A percentile compares a stretch with the other conserved stretches of the same genome.
Conservation (phyloP, 192 early-diverging fungal genomes). For the Thoreauomyces humboldtii region DNA sequence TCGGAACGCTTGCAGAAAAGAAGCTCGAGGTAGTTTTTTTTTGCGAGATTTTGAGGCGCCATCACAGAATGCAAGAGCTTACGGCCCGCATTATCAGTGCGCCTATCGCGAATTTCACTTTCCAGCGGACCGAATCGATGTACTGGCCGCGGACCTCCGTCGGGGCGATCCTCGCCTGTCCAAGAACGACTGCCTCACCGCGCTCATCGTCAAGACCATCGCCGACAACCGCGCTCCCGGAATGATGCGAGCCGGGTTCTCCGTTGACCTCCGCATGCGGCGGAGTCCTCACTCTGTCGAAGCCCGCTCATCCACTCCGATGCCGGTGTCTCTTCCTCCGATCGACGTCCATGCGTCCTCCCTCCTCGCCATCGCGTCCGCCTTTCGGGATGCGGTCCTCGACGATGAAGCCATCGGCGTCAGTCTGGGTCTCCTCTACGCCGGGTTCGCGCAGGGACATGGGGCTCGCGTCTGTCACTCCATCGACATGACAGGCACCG, state of each 20-base stretch:
- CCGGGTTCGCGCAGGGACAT: too few species aligned
- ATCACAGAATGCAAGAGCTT: too few species aligned
- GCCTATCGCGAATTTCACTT: too few species aligned
- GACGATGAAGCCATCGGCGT: neutral
- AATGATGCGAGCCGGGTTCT: neutral
- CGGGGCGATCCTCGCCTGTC: conserved; percentile 1
- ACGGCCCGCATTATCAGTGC: too few species aligned
- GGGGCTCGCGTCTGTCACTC: too few species aligned
- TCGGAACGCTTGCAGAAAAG: too few species aligned
- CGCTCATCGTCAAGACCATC: neutral
- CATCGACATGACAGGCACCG: too few species aligned
- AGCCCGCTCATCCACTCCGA: neutral
- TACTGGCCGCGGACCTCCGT: too few species aligned
- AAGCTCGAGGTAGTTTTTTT: too few species aligned
- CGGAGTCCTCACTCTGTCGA: too few species aligned
- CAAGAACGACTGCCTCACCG: conserved; percentile 7
- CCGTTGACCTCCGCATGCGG: neutral
- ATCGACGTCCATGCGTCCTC: neutral
- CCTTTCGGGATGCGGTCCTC: conserved; percentile 1
- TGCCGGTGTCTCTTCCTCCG: neutral
- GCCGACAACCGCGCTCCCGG: neutral
- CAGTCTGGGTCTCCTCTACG: neutral
- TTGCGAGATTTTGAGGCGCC: too few species aligned
- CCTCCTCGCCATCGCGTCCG: neutral
- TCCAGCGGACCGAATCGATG: too few species aligned